Percentiles rank a stretch among this genome's conserved stretches.
Conservation (phyloP, 73 alveolate genomes). For the Strombidium stylifer region DNA sequence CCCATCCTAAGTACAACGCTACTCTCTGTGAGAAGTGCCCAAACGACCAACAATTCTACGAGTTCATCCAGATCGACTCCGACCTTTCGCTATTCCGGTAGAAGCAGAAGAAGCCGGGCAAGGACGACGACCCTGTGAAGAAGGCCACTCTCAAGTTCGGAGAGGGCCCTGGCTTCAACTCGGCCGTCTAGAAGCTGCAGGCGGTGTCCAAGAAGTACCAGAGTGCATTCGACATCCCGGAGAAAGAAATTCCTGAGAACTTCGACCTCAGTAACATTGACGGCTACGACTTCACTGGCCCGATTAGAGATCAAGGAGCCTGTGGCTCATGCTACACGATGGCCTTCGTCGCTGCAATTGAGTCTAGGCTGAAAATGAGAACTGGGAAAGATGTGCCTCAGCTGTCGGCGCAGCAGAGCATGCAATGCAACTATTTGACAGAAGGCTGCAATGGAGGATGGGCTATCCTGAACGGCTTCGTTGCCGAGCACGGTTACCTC, state of each 20-base stretch:
- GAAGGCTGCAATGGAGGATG: conserved; percentile 94
- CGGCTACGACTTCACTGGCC: conserved; percentile 62
- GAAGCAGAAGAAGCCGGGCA: neutral
- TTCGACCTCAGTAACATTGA: conserved; percentile 75
- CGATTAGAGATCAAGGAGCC: conserved; percentile 50
- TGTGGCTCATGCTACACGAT: conserved; percentile 82
- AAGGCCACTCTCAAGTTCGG: no score
- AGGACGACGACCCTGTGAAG: neutral
- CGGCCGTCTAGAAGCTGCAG: neutral
- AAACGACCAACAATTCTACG: neutral
- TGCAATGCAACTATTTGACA: conserved; percentile 71
- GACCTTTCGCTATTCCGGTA: neutral
- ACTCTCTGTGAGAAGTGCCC: neutral
- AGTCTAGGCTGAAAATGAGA: conserved; percentile 64
- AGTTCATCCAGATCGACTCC: no score
- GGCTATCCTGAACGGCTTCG: conserved; percentile 76
- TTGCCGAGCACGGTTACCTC: conserved; percentile 62
- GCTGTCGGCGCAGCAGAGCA: conserved; percentile 13
- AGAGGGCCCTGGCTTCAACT: neutral
- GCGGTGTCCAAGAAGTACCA: neutral
- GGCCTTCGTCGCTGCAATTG: conserved; percentile 40
- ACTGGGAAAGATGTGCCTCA: conserved; percentile 45
- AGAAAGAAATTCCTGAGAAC: conserved; percentile 33
- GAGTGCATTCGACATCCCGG: conserved; percentile 18
- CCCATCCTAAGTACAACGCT: no score